Evolutionary conservation across 176 grass and related monocot genomes (phyloP).

Genomic region (Rhynchospora pubera): DNA sequence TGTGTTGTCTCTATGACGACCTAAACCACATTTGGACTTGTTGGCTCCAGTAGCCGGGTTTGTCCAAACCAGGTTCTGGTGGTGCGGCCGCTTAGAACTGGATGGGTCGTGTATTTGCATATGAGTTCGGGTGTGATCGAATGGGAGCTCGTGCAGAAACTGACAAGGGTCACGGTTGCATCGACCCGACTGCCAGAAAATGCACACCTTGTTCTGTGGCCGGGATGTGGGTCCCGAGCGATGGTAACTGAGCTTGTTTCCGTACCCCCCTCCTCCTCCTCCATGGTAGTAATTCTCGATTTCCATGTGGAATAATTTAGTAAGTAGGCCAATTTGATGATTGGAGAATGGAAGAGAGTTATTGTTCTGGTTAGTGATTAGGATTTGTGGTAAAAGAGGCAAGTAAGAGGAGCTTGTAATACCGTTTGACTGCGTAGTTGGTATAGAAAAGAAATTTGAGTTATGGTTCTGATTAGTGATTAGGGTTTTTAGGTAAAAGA

Average conservation of each 20-base stretch:
- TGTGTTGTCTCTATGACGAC: conserved; percentile 11
- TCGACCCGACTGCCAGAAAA: conserved; percentile 67
- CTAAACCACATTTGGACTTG: conserved; percentile 63
- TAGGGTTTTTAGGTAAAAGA: too few species aligned
- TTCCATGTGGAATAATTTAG: not conserved
- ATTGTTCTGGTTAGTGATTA: too few species aligned
- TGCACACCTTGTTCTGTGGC: conserved; percentile 46
- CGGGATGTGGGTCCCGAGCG: not conserved
- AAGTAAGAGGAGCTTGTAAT: too few species aligned
- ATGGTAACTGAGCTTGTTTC: conserved; percentile 14
- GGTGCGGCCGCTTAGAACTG: not conserved
- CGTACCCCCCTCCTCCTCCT: not conserved
- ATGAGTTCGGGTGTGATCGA: too few species aligned
- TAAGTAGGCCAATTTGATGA: too few species aligned
- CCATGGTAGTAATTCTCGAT: not conserved
- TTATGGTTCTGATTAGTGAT: too few species aligned
- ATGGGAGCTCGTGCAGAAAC: conserved; percentile 68
- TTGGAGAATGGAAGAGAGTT: too few species aligned
- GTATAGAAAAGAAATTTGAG: too few species aligned
- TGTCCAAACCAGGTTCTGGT: conserved; percentile 38
- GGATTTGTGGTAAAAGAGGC: too few species aligned
- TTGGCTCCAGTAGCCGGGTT: conserved; percentile 41
- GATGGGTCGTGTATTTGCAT: not conserved
- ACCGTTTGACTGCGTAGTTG: too few species aligned
- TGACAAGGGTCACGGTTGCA: conserved; percentile 87